Evolutionary conservation across 2,329 filamentous ascomycete genomes (phyloP).

Genomic region (Penicillium decumbens): DNA sequence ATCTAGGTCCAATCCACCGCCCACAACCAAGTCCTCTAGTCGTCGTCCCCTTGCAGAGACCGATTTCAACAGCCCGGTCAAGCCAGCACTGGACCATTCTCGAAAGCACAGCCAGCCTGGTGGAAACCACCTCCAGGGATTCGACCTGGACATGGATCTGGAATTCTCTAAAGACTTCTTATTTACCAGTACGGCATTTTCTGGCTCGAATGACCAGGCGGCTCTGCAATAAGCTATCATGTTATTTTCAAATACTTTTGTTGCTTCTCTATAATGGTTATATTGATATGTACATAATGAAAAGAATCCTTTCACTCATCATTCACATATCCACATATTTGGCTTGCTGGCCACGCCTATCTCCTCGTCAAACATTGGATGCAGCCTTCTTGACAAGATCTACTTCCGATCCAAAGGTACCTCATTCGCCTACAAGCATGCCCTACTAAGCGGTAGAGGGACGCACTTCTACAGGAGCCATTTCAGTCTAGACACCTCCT

Average conservation of each 20-base stretch:
- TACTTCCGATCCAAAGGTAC: no score
- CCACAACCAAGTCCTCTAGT: background rate
- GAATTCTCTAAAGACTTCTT: slow-evolving; percentile 37
- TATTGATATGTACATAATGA: background rate
- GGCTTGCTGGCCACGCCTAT: no score
- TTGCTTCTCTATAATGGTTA: background rate
- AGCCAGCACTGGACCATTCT: slow-evolving; percentile 14
- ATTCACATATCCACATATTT: background rate
- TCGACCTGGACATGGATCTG: slow-evolving; percentile 34
- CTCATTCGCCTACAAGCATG: no score
- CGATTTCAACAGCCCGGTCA: slow-evolving; percentile 26
- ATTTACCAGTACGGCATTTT: slow-evolving; percentile 32
- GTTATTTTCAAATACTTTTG: background rate
- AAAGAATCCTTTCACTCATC: background rate
- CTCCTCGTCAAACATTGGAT: no score
- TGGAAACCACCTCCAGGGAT: slow-evolving; percentile 23
- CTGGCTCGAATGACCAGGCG: slow-evolving; percentile 19
- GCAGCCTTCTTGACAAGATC: no score
- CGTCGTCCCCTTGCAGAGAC: slow-evolving; percentile 25
- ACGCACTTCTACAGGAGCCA: no score
- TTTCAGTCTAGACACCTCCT: no score
- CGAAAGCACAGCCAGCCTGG: slow-evolving; percentile 9
- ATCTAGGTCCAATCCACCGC: slow-evolving; percentile 6
- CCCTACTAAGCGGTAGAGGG: no score
- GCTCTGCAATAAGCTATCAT: background rate